Evolutionary conservation across 2,329 filamentous ascomycete species (phyloP).

Genomic region (Tolypocladium ophioglossoides): DNA sequence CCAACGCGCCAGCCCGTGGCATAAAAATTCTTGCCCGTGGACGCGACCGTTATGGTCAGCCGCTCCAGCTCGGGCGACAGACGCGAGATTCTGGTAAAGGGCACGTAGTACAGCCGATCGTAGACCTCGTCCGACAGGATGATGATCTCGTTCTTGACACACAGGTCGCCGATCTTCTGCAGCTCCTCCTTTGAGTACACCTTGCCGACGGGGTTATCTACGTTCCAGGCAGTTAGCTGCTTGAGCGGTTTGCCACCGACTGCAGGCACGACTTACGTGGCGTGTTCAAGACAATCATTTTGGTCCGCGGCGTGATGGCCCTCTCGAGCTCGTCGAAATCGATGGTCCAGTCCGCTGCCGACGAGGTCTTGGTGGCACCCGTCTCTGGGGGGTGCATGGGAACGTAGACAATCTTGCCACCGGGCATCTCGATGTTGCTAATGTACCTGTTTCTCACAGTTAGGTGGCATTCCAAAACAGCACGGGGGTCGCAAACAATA

Average conservation of each 20-base stretch:
- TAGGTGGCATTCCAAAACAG: background rate
- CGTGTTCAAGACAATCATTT: constrained; percentile 90
- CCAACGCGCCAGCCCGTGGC: constrained; percentile 91
- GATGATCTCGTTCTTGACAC: constrained; percentile 86
- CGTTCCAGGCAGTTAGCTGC: background rate
- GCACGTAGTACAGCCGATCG: constrained; percentile 88
- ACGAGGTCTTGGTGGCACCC: constrained; percentile 69
- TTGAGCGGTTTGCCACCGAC: background rate
- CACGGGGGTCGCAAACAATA: constrained; percentile 19
- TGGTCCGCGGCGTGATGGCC: constrained; percentile 75
- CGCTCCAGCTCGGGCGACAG: constrained; percentile 82
- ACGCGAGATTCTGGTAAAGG: constrained; percentile 86
- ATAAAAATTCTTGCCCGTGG: constrained; percentile 97
- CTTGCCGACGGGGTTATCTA: constrained; percentile 92
- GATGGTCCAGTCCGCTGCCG: constrained; percentile 79
- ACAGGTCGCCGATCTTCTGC: constrained; percentile 73
- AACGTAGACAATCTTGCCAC: constrained; percentile 89
- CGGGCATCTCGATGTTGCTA: constrained; percentile 96
- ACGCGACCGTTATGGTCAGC: constrained; percentile 87
- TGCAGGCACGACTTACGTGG: constrained; percentile 32
- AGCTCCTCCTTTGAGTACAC: constrained; percentile 82
- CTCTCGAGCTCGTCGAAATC: constrained; percentile 74
- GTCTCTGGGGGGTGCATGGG: constrained; percentile 82
- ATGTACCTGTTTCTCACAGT: constrained; percentile 44
- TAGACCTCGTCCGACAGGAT: constrained; percentile 92